phyloP scores from a whole-genome alignment of 257 asterid genomes.

The Solanum neorickii region DNA sequence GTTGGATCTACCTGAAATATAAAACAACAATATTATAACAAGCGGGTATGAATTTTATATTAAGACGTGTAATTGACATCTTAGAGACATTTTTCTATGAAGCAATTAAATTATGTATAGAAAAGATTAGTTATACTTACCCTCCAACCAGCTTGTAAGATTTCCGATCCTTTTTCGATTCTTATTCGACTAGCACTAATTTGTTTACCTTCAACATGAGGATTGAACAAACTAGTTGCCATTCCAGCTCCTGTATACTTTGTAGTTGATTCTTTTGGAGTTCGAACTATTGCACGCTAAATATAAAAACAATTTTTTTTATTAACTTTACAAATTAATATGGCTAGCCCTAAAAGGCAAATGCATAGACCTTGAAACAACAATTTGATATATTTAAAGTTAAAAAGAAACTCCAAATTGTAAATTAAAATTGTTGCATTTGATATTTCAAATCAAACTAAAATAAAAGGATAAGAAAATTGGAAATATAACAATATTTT shows the following conservation, averaged over 20 bases:
- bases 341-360: not conserved
- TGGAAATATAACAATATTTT: not conserved
- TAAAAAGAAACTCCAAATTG: not conserved
- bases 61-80: not conserved
- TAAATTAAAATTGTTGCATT: not conserved
- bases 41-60: not conserved
- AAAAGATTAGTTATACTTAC: not conserved
- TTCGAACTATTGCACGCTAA: not conserved
- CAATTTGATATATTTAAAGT: not conserved
- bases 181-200: not conserved
- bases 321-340: not conserved
- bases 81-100: not conserved
- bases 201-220: not conserved
- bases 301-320: not conserved
- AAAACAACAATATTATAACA: not conserved
- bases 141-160: not conserved
- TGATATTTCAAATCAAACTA: not conserved
- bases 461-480: not conserved
- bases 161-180: not conserved
- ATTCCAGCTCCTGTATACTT: not conserved
- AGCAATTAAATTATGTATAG: not conserved
- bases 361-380: not conserved
- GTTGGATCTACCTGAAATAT: not conserved
- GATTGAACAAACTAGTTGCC: not conserved
- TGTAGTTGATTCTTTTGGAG: not conserved